phyloP scores from a whole-genome alignment of 345 rosid genomes.

The Aurinia saxatilis region DNA sequence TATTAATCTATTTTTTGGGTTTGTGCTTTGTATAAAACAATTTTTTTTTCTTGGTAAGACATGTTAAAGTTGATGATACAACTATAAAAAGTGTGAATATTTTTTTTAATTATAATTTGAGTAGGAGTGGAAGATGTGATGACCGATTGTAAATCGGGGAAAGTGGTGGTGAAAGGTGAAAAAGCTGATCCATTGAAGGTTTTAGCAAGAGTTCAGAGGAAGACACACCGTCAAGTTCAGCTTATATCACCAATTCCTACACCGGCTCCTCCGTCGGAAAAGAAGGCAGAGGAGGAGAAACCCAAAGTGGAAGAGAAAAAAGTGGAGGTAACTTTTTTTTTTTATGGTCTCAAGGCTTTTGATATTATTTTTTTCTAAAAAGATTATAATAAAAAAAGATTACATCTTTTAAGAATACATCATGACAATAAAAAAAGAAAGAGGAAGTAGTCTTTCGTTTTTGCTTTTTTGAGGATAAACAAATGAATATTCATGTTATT shows the following conservation, averaged over 20 bases:
- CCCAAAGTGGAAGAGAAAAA: slow-evolving; percentile 64
- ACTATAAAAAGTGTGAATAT: neutral
- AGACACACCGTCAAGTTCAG: slow-evolving; percentile 79
- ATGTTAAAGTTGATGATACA: neutral
- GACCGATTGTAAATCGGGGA: slow-evolving; percentile 72
- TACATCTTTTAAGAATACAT: neutral
- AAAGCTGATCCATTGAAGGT: slow-evolving; percentile 93
- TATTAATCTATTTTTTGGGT: no score
- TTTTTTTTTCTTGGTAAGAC: slow-evolving; percentile 2
- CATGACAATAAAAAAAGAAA: neutral
- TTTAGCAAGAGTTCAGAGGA: slow-evolving; percentile 66
- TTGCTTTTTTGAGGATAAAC: neutral
- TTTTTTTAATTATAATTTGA: no score
- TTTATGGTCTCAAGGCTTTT: neutral
- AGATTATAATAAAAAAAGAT: no score
- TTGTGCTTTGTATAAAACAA: no score
- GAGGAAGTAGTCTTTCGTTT: neutral
- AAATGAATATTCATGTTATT: neutral
- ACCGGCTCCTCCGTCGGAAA: slow-evolving; percentile 57
- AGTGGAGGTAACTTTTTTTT: slow-evolving; percentile 47
- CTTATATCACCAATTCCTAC: slow-evolving; percentile 87
- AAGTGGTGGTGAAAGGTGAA: slow-evolving; percentile 96
- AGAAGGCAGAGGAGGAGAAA: slow-evolving; percentile 49
- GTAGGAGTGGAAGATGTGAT: slow-evolving; percentile 87
- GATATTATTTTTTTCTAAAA: neutral